These are phyloP conservation scores for Carallia pectinifolia DNA, from an alignment of 345 rosid genomes.

Conservation along the genomic window DNA sequence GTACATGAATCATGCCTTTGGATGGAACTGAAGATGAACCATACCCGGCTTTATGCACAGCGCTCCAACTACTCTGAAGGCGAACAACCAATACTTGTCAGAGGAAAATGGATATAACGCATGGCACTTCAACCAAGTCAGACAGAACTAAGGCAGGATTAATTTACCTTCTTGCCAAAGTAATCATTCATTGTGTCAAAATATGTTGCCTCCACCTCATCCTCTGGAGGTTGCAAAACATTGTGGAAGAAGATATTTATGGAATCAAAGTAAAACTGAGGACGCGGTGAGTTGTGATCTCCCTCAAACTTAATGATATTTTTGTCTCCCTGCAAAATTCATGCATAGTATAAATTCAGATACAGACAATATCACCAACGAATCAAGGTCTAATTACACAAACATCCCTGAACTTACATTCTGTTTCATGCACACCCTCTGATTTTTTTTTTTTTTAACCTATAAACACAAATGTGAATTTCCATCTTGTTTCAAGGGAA, in stretches of 20 bases:
- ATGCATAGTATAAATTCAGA: conserved; percentile 7
- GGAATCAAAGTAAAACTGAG: conserved; percentile 94
- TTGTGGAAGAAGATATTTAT: conserved; percentile 92
- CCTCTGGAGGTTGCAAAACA: conserved; percentile 89
- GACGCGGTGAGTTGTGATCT: conserved; percentile 97
- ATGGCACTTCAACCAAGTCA: conserved; percentile 18
- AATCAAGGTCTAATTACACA: too few species aligned
- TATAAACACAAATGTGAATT: too few species aligned
- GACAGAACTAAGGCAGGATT: conserved; percentile 19
- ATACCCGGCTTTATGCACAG: conserved; percentile 42
- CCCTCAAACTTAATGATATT: conserved; percentile 96
- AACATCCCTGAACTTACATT: too few species aligned
- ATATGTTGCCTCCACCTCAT: conserved; percentile 56
- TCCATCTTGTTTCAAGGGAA: too few species aligned
- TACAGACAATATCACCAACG: too few species aligned
- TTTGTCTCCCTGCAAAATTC: conserved; percentile 82
- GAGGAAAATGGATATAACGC: conserved; percentile 20
- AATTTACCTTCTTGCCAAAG: conserved; percentile 85
- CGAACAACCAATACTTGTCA: conserved; percentile 31
- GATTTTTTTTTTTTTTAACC: too few species aligned
- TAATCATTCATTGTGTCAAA: conserved; percentile 62
- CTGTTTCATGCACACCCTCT: too few species aligned
- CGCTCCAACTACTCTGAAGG: conserved; percentile 68
- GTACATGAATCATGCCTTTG: conserved; percentile 38
- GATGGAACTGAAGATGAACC: conserved; percentile 46